Evolutionary conservation across 2,329 filamentous ascomycete genomes (phyloP).

Genomic region (Penicillium sp.): DNA sequence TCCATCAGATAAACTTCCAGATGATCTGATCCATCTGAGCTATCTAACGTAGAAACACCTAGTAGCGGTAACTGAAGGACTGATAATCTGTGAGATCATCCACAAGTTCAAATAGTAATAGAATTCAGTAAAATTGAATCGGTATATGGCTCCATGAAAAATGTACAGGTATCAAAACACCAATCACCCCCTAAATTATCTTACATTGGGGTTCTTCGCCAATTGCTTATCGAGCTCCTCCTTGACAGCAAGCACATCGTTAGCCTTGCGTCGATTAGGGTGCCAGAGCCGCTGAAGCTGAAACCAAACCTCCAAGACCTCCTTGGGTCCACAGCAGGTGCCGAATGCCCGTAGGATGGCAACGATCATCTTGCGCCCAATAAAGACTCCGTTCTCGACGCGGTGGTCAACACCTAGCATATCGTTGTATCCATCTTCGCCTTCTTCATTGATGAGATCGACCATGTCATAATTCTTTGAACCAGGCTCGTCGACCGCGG

Average conservation of each 20-base stretch:
- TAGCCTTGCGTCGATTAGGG: constrained; percentile 31
- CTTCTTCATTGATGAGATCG: neutral
- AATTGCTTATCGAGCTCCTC: constrained; percentile 37
- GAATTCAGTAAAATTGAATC: constrained; percentile 13
- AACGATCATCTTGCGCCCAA: constrained; percentile 40
- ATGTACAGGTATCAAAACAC: constrained; percentile 25
- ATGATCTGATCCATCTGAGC: no score
- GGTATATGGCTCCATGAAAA: constrained; percentile 24
- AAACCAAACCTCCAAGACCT: constrained; percentile 37
- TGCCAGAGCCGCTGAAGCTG: constrained; percentile 41
- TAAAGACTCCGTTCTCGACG: constrained; percentile 39
- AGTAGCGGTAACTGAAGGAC: no score
- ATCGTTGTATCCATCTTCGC: constrained; percentile 1
- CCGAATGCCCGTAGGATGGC: constrained; percentile 39
- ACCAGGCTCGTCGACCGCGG: neutral
- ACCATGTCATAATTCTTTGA: neutral
- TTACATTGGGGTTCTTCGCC: constrained; percentile 19
- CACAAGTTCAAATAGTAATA: constrained; percentile 1
- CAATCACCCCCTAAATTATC: constrained; percentile 2
- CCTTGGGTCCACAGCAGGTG: constrained; percentile 32
- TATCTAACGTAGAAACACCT: no score
- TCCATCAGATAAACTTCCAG: no score
- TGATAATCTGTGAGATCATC: no score
- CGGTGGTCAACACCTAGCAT: constrained; percentile 23
- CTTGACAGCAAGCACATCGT: constrained; percentile 35